Base-by-base conservation (phyloP, 192 early-diverging fungal genomes). In the Coemansia pectinata region DNA sequence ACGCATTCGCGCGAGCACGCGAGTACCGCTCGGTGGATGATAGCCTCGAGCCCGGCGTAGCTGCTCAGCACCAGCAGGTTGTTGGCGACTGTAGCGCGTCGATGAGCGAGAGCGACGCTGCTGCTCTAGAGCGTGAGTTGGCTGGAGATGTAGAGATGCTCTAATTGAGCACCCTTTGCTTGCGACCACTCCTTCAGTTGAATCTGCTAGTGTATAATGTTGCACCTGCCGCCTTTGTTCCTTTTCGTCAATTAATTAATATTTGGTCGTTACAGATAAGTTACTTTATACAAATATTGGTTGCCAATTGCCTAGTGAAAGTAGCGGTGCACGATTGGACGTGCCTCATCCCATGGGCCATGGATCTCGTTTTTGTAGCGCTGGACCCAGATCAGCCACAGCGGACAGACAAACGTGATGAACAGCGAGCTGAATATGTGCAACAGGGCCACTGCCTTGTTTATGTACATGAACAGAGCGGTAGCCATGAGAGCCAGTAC, bases 331-430 rank as follows among this genome's bases (percentile, higher is more conserved):
- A 93, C 81, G 53, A 90, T 87, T 9, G 92, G 92, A 10, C 89
- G 76, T 14, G 95, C 96, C 75, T 96, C 95, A 77, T 98, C 96
- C 96, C 96, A 98, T 42, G 96, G 96, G 4, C 96, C 96, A 69
- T 95, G 92, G 34, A 97, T 97, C 78, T 97, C 94, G 77, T 96
- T 96, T 84, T 99, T 99, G 85, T 96, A 99, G 40, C 92, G 90
- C 85, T 97, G 95, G 29, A 96, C 88, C 79, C 89, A 90, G 38
- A 95, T 93, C 62, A 99, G 87, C 93, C 94, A 94, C 65, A 89
- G 89, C 1, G 97, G 97, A 62, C 94, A 95, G 29, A 90, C 83
- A 81, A 96, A 91, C 0, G 89, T 96, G 45, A 96, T 82, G 70
- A 95, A 95, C 36, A 88, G 83, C 67, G 91, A 88, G 23, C 86